Evolutionary conservation across 73 alveolate species (phyloP).

Genomic region (Paraurostyla sp.): DNA sequence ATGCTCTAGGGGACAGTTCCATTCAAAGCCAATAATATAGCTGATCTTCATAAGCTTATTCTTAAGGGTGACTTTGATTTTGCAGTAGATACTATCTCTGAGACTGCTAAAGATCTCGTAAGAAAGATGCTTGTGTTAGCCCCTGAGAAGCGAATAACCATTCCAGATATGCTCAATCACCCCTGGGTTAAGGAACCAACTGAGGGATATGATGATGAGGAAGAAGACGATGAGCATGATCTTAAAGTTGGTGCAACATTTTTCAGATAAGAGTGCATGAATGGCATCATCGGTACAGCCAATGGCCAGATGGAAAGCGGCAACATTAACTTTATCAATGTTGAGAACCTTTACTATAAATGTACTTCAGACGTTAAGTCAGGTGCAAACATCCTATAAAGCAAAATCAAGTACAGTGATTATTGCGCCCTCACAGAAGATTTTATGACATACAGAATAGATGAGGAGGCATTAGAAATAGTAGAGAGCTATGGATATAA

Average conservation of each 20-base stretch:
- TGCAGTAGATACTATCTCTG: constrained; percentile 76
- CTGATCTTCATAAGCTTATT: constrained; percentile 85
- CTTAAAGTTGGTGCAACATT: constrained; percentile 56
- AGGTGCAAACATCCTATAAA: neutral
- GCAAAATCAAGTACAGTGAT: constrained; percentile 72
- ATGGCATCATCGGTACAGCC: constrained; percentile 49
- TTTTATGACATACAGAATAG: constrained; percentile 75
- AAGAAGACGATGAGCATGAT: constrained; percentile 60
- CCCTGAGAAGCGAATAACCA: constrained; percentile 81
- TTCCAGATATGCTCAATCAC: constrained; percentile 88
- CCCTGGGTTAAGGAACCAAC: constrained; percentile 84
- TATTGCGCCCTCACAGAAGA: constrained; percentile 80
- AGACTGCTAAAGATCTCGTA: constrained; percentile 82
- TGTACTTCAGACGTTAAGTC: neutral
- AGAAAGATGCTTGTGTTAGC: constrained; percentile 80
- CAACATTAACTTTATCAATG: constrained; percentile 74
- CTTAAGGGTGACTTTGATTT: constrained; percentile 76
- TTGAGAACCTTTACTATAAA: constrained; percentile 72
- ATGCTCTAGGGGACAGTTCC: constrained; percentile 93
- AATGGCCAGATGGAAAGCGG: constrained; percentile 61
- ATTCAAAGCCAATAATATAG: constrained; percentile 87
- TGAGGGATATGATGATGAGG: constrained; percentile 67
- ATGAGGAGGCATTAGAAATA: constrained; percentile 70
- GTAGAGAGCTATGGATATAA: constrained; percentile 75
- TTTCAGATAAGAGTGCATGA: constrained; percentile 60